Evolutionary conservation across 164 flowering plant genomes (phyloP).

Genomic region (Pachysandra terminalis): DNA sequence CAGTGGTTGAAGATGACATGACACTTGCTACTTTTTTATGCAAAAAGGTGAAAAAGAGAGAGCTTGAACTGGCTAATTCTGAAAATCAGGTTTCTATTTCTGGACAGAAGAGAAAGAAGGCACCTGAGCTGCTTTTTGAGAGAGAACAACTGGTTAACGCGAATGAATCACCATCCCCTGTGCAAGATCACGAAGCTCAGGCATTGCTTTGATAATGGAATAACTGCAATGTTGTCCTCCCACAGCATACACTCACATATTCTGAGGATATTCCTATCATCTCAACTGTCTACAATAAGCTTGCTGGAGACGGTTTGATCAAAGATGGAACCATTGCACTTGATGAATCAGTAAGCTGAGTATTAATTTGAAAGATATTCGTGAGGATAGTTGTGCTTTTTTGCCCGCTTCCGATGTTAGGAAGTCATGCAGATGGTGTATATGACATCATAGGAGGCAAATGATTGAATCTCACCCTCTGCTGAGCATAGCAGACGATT

Average conservation of each 20-base stretch:
- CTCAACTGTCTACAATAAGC: neutral
- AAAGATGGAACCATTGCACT: neutral
- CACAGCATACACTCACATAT: neutral
- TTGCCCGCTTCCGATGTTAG: neutral
- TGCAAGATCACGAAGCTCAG: neutral
- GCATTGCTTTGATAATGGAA: neutral
- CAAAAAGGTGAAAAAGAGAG: conserved; percentile 10
- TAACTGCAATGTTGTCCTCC: neutral
- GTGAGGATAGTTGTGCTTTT: neutral
- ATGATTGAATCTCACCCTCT: no score
- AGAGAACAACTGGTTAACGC: neutral
- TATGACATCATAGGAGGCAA: no score
- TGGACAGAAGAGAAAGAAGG: conserved; percentile 6
- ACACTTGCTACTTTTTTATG: conserved; percentile 12
- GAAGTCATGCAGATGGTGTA: neutral
- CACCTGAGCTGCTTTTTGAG: neutral
- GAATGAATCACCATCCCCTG: neutral
- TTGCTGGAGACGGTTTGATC: neutral
- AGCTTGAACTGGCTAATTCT: neutral
- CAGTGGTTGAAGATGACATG: conserved; percentile 15
- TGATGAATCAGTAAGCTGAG: conserved; percentile 4
- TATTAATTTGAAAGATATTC: neutral
- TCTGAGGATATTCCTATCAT: neutral
- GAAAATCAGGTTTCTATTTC: conserved; percentile 1
- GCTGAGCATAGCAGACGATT: neutral